Base-by-base conservation (phyloP, 805 yeast genomes). In the Candida takata region DNA sequence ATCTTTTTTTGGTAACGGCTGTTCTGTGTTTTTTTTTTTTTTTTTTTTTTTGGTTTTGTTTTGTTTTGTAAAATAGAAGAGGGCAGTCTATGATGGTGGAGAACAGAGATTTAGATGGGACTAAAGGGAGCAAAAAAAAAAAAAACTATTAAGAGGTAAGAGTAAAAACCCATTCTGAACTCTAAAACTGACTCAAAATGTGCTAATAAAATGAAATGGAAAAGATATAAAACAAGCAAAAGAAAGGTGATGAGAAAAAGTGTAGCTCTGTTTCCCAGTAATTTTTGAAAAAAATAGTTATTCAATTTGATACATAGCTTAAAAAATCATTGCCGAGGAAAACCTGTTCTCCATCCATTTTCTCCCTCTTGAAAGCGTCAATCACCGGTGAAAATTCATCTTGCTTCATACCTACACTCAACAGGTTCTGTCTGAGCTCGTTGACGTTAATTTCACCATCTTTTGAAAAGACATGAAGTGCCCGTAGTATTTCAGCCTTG, bases 261-360 rank as follows among this genome's bases (percentile, higher is more conserved):
- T n/a, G n/a, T n/a, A n/a, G n/a, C n/a, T n/a, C n/a, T n/a, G n/a
- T n/a, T n/a, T n/a, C n/a, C n/a, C 23, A 20, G 10, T 7, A 20
- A 10, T 8, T 20, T 20, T 8, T 10, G 10, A 20, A 20, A 10
- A 10, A 20, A 20, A 8, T 17, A 8, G 11, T 19, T 13, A 14
- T 19, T 24, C 24, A 36, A 27, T 24, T 20, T 24, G 54, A 42
- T 11, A 52, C 33, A 29, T 35, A 41, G n/a, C 72, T 72, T 24
- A 84, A 58, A 64, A 87, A 83, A 41, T 72, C 74, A 24, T 69
- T 63, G 5, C 82, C 85, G 47, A 71, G 58, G 50, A 87, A 82
- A 17, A 70, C 51, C 38, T 64, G 67, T 36, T 72, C 72, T 0
- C 84, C 83, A 39, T 77, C 68, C 57, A 77, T 61, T 41, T 61